Evolutionary conservation across 148 eudicot species (phyloP).

Genomic region (Selenicereus undatus): DNA sequence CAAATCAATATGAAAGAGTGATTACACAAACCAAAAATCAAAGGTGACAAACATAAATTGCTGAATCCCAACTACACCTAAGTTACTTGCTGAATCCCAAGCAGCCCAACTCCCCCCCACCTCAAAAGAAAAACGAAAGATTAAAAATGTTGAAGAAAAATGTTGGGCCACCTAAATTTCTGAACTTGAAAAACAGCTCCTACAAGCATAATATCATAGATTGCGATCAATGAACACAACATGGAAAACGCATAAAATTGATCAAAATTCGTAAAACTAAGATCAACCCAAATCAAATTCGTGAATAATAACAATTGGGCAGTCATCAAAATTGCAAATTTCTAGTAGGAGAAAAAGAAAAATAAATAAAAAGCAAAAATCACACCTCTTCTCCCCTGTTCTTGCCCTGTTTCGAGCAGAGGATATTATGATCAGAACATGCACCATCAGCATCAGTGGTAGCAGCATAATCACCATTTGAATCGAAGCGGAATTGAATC

Average conservation of each 20-base stretch:
- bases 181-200: not conserved
- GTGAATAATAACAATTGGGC: not conserved
- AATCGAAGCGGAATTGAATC: not conserved
- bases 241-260: not conserved
- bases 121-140: too few relatives aligned
- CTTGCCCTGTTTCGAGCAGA: not conserved
- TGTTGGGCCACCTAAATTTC: not conserved
- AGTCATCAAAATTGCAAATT: not conserved
- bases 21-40: too few relatives aligned
- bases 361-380: not conserved
- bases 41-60: too few relatives aligned
- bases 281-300: not conserved
- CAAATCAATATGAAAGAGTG: too few relatives aligned
- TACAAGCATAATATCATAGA: not conserved
- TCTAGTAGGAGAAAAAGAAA: not conserved
- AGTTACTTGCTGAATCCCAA: not conserved
- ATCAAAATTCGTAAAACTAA: not conserved
- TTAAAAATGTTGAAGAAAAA: too few relatives aligned
- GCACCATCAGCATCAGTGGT: not conserved
- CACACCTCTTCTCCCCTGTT: not conserved
- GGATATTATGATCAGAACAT: not conserved
- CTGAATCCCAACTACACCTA: not conserved
- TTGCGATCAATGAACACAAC: not conserved
- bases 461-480: not conserved
- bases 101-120: not conserved